These are phyloP conservation scores for Neolentinus lepideus DNA, from an alignment of 1,284 basidiomycete genomes.

Conservation along the genomic window DNA sequence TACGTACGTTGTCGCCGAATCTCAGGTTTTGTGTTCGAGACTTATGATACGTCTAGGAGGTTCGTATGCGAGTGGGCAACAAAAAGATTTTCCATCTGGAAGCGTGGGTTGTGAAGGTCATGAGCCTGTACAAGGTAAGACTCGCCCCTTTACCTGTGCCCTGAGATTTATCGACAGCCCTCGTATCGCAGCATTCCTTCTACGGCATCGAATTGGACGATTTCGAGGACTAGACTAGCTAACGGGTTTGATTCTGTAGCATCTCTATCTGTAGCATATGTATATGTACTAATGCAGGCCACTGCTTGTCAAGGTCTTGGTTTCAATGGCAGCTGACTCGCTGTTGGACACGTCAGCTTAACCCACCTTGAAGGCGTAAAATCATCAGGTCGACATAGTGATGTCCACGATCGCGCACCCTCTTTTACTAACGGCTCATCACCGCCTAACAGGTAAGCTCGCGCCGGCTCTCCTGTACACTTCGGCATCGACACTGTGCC, in stretches of 20 bases:
- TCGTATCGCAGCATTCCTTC: conserved; percentile 32
- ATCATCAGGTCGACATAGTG: too few relatives aligned
- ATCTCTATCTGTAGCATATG: background rate
- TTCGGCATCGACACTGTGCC: too few relatives aligned
- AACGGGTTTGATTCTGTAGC: background rate
- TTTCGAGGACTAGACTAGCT: conserved; percentile 31
- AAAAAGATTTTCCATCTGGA: conserved; percentile 97
- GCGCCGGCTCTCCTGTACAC: too few relatives aligned
- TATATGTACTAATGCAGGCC: background rate
- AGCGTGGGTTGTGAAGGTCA: conserved; percentile 85
- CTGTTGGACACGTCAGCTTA: too few relatives aligned
- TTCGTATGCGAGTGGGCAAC: conserved; percentile 82
- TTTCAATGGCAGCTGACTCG: too few relatives aligned
- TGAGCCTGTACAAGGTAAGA: conserved; percentile 68
- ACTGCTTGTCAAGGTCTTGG: too few relatives aligned
- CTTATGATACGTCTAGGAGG: conserved; percentile 49
- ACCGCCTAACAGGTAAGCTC: too few relatives aligned
- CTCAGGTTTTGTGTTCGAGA: background rate
- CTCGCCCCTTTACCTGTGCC: background rate
- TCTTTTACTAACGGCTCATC: too few relatives aligned
- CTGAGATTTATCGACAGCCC: too few relatives aligned
- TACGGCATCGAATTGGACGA: conserved; percentile 58
- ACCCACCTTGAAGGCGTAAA: too few relatives aligned
- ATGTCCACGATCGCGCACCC: too few relatives aligned
- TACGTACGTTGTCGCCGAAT: conserved; percentile 54